Evolutionary conservation across 1,139 yeast genomes (phyloP), one percentile per base, ranked within the genome.

Genomic region (Pichia sp.): DNA sequence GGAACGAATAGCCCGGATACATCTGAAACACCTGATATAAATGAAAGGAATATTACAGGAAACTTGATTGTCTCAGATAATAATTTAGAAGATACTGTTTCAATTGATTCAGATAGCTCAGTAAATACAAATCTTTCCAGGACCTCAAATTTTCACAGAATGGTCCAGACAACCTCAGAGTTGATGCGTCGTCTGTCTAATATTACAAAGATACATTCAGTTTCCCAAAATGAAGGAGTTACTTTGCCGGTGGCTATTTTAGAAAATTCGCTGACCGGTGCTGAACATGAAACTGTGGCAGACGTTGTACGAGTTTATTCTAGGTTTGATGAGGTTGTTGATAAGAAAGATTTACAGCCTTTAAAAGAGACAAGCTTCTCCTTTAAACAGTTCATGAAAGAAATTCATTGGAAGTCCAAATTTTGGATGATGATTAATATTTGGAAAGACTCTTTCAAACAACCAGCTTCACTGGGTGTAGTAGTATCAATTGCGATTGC

Each of bases 301-400:
- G 83, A 79, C 53, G 72, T 81, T 28, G 77, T 81, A 36, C 63
- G 71, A 43, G 82, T 78, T 46, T 81, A 78, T 53, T 60, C 64
- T 3, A 50, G 53, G 25, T 15, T 17, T 4, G 53, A 55, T 12
- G 14, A 19, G 11, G 5, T 32, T 6, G 42, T 54, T 8, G 47
- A 46, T 21, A 36, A 42, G 4, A 50, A 31, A 33, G 20, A 25
- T 26, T 5, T 14, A 5, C 14, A 4, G 10, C 30, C 17, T 26
- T 14, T 26, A 10, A 18, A 26, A 9, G 30, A 26, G 36, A 22
- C 6, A 31, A 17, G 10, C 7, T 26, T 26, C 18, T 26, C 30
- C 9, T 9, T 30, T 11, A 12, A 7, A 3, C n/a, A 19, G 4
- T 15, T 23, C 9, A 12, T 34, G 3, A 28, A 15, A 21, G 18